Base-by-base conservation (phyloP, 2,329 filamentous ascomycete genomes). In the Cordyceps fumosorosea region DNA sequence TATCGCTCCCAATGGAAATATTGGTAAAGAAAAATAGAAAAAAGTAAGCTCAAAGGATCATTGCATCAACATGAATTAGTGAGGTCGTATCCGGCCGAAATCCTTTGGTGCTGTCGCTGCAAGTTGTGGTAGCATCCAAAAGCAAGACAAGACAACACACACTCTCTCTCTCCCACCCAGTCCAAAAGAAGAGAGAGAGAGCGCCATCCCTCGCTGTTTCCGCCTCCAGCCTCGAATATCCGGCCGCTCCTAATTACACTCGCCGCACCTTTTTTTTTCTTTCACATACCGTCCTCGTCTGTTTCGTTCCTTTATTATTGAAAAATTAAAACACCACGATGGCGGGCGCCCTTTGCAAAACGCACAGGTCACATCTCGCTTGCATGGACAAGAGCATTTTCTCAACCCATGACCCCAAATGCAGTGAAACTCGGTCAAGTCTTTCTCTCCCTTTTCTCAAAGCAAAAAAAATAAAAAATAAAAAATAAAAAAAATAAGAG, bases 141-240 rank as follows among this genome's bases (percentile, higher is more conserved):
- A 44, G 42, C 42, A 44, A n/a, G 14, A 37, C 18, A 3, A 29
- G 29, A 29, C 29, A 29, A 7, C n/a, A n/a, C n/a, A n/a, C n/a
- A n/a, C n/a, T n/a, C n/a, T n/a, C n/a, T n/a, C n/a, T n/a, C 29
- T 29, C 29, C 29, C 29, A 29, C 29, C 29, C 5, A 29, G 29
- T 29, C 29, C 29, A 5, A 29, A 29, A 29, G 29, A 29, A 29
- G 29, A 29, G 29, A 29, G 29, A 29, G 29, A 29, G 29, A 29
- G 29, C 3, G 29, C 29, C 29, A 6, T 29, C 3, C 29, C 29
- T n/a, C 29, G 6, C 29, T 29, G 29, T n/a, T 16, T 58, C 47
- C 47, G 56, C n/a, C 18, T 37, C 45, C 32, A 58, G 22, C 56
- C 56, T 58, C 20, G 56, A 14, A 58, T 58, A 58, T 29, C 56